phyloP scores from a whole-genome alignment of 495 filamentous ascomycete genomes.

The Neohortaea acidophila region DNA sequence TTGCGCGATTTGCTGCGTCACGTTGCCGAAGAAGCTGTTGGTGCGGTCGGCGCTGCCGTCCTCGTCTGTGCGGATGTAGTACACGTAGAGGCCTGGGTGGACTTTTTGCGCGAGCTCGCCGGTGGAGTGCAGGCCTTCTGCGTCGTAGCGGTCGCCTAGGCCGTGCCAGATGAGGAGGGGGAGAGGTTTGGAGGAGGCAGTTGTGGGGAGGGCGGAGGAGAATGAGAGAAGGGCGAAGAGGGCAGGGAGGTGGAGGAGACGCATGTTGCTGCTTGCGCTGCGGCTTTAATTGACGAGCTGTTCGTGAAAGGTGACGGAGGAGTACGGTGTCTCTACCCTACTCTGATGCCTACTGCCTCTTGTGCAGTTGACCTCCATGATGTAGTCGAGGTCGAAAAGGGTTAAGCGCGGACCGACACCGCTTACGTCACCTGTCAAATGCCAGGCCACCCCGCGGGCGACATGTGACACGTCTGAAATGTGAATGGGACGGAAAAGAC shows the following conservation, averaged over 20 bases:
- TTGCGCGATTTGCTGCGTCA: constrained; percentile 59
- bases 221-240: constrained; percentile 4
- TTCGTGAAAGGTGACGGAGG: no score
- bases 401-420: no score
- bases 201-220: constrained; percentile 4
- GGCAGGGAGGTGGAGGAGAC: constrained; percentile 1
- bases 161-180: constrained; percentile 94
- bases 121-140: constrained; percentile 53
- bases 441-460: no score
- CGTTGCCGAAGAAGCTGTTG: constrained; percentile 80
- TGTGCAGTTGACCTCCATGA: no score
- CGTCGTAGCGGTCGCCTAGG: constrained; percentile 56
- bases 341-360: no score
- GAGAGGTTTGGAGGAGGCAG: constrained; percentile 34
- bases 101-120: constrained; percentile 50
- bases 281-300: no score
- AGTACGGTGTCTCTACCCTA: no score
- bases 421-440: no score
- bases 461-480: no score
- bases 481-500: no score
- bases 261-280: no score
- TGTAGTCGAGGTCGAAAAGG: no score
- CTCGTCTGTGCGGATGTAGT: constrained; percentile 62
- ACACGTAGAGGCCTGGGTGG: constrained; percentile 71
- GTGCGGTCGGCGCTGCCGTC: constrained; percentile 51